These are phyloP conservation scores for Blastobotrys apis DNA, from an alignment of 1,139 yeast species.

Conservation along the genomic window DNA sequence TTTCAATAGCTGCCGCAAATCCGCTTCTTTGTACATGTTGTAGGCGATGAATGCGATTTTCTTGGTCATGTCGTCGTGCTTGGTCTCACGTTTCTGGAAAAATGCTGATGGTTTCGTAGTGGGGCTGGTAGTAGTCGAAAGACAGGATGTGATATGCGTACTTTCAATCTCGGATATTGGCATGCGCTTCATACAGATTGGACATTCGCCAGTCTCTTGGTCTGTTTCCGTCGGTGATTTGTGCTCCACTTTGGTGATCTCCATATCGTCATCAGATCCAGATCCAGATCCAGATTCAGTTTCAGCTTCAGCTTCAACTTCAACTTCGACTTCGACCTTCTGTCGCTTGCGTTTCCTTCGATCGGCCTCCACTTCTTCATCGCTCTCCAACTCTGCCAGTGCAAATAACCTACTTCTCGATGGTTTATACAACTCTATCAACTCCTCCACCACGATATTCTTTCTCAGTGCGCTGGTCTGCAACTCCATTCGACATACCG, in stretches of 20 bases:
- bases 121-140: slow-evolving; percentile 26
- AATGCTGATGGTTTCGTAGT: slow-evolving; percentile 8
- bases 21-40: slow-evolving; percentile 39
- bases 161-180: slow-evolving; percentile 56
- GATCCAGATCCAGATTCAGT: not conserved
- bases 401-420: slow-evolving; percentile 29
- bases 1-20: slow-evolving; percentile 57
- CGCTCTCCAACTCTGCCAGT: not conserved
- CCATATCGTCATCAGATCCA: slow-evolving; percentile 11
- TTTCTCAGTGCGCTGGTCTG: slow-evolving; percentile 67
- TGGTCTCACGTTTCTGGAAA: slow-evolving; percentile 13
- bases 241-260: slow-evolving; percentile 12
- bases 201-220: slow-evolving; percentile 44
- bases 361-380: slow-evolving; percentile 6
- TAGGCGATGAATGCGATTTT: slow-evolving; percentile 15
- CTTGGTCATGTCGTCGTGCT: slow-evolving; percentile 13
- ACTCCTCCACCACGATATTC: slow-evolving; percentile 69
- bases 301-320: not conserved
- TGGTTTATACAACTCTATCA: slow-evolving; percentile 51
- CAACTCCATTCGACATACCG: slow-evolving; percentile 69
- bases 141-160: slow-evolving; percentile 67
- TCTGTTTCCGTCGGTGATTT: slow-evolving; percentile 12
- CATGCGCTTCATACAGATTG: slow-evolving; percentile 59
- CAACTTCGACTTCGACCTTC: not conserved
- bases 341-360: not conserved